Evolutionary conservation across 2,329 filamentous ascomycete genomes (phyloP).

Genomic region (Chrysoporthe cubensis): DNA sequence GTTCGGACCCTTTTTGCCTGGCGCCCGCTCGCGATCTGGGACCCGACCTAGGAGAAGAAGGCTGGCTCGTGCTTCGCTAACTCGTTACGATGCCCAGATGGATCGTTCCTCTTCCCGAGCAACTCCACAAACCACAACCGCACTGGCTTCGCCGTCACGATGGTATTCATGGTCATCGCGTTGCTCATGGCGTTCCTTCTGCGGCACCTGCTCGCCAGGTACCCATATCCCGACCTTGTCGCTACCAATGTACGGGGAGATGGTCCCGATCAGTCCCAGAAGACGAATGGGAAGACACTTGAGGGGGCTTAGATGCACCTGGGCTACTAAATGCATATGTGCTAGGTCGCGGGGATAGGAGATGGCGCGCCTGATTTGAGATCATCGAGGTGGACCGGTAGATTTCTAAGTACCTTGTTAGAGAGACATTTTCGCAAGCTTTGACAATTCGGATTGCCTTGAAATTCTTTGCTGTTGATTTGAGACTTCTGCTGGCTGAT

Average conservation of each 20-base stretch:
- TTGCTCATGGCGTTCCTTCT: constrained; percentile 12
- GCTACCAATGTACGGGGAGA: neutral
- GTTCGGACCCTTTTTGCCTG: neutral
- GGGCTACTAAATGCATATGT: too few relatives aligned
- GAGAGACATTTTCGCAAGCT: too few relatives aligned
- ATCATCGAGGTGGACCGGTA: too few relatives aligned
- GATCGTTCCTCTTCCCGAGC: constrained; percentile 23
- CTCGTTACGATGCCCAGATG: neutral
- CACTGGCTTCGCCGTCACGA: constrained; percentile 17
- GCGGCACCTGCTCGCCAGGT: constrained; percentile 18
- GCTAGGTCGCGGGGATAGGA: neutral
- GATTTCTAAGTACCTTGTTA: too few relatives aligned
- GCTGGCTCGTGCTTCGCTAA: neutral
- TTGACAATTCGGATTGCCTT: too few relatives aligned
- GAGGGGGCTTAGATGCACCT: neutral
- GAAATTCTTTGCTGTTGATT: neutral
- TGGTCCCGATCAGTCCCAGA: neutral
- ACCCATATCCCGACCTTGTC: constrained; percentile 18
- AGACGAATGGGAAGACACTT: neutral
- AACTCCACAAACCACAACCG: constrained; percentile 16
- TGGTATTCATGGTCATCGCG: constrained; percentile 19
- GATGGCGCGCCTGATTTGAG: too few relatives aligned
- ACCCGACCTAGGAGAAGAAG: neutral
- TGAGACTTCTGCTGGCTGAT: neutral
- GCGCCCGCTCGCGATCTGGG: too few relatives aligned